Base-by-base conservation (phyloP, 179 eudicot species). In the Silene noctiflora region DNA sequence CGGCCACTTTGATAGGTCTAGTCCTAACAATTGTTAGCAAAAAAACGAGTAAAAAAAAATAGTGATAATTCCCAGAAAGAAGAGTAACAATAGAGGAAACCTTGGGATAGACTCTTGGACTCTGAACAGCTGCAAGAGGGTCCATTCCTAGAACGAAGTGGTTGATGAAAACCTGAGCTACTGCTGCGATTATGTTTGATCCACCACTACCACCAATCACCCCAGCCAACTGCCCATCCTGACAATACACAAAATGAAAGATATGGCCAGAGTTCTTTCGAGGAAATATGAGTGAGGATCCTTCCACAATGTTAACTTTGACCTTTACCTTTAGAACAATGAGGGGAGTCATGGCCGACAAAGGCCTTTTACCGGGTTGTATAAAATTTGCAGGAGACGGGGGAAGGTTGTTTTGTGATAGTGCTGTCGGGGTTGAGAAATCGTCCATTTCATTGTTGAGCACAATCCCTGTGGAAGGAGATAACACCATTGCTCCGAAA, bases 141-240 rank as follows among this genome's bases (percentile, higher is more conserved):
- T 91, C 83, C 90, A 91, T 87, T 56, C 93, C 93, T 58, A 82
- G 77, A 64, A 87, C 65, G 55, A 91, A 91, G 78, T 91, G 87
- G 83, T 93, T 95, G 9, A 93, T 73, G 85, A 95, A 89, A 74
- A 93, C 98, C 76, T 95, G 97, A 64, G 87, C 51, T 3, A 95
- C 92, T 66, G 99, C 95, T 0, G 95, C 82, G 65, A 89, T 89
- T 61, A 95, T 95, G 77, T 74, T 69, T 35, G 85, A 17, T n/a
- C 99, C 98, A 39, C 99, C 99, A 76, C 97, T 89, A 3, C 95
- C 99, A 14, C 99, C 99, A 44, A 93, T 77, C 1, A 93, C 99
- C 71, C 95, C 98, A 4, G 79, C 95, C 85, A 93, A 69, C 70
- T 95, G 89, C 74, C 85, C 82, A 73, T 85, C 91, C 97, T 91